These are phyloP conservation scores for Termitomyces sp. DNA, from an alignment of 768 basidiomycete genomes.

Conservation along the genomic window DNA sequence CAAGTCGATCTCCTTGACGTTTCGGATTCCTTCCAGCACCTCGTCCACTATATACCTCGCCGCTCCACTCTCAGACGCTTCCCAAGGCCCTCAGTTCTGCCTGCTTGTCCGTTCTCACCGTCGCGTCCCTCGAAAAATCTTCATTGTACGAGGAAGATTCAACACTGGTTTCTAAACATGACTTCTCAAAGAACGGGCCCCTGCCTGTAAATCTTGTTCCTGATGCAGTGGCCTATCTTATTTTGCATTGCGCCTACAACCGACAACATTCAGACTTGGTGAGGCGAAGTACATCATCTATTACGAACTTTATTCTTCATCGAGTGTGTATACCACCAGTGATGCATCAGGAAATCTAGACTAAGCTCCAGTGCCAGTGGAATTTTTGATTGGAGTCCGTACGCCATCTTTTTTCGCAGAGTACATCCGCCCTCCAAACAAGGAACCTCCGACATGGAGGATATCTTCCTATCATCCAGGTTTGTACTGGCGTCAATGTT, in stretches of 20 bases:
- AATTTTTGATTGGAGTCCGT: background rate
- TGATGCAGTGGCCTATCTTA: background rate
- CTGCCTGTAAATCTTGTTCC: background rate
- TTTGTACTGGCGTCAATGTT: background rate
- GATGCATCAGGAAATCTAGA: background rate
- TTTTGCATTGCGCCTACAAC: background rate
- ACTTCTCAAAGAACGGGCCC: background rate
- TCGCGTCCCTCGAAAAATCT: constrained; percentile 25
- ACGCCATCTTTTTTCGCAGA: constrained; percentile 3
- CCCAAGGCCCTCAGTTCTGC: too few species aligned
- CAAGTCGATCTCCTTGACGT: too few species aligned
- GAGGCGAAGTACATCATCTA: background rate
- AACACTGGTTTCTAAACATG: background rate
- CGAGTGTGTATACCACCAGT: background rate
- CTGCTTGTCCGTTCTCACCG: too few species aligned
- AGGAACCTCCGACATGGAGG: background rate
- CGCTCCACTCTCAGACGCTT: too few species aligned
- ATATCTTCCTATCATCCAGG: background rate
- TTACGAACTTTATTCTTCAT: background rate
- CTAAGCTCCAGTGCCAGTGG: background rate
- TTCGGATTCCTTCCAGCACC: too few species aligned
- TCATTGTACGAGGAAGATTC: background rate
- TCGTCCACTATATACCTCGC: too few species aligned
- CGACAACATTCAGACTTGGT: background rate
- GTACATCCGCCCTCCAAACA: constrained; percentile 4